Evolutionary conservation across 2,329 filamentous ascomycete species (phyloP).

Genomic region (Botrytis medusae): DNA sequence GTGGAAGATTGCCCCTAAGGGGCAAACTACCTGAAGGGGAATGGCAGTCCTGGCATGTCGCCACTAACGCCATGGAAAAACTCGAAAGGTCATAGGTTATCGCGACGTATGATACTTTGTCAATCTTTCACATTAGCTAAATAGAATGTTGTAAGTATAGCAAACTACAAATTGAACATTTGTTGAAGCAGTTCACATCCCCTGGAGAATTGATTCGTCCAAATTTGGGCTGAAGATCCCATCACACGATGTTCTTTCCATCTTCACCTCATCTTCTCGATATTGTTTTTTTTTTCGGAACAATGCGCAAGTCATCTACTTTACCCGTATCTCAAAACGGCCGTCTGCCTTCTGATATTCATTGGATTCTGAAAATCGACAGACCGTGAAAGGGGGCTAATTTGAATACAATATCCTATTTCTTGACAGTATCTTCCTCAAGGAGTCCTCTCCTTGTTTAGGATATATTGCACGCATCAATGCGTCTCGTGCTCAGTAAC

Average conservation of each 20-base stretch:
- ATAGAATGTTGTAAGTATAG: neutral
- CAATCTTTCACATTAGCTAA: neutral
- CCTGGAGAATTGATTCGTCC: neutral
- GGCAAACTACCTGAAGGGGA: constrained; percentile 55
- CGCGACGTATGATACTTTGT: neutral
- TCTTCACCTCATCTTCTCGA: neutral
- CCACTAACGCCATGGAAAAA: neutral
- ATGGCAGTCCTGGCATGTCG: constrained; percentile 40
- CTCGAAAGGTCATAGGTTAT: constrained; percentile 2
- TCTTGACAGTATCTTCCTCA: neutral
- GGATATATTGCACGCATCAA: neutral
- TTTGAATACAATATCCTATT: neutral
- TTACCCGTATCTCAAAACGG: neutral
- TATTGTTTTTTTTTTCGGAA: neutral
- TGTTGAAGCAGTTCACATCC: neutral
- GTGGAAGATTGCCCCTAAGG: constrained; percentile 56
- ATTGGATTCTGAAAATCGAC: neutral
- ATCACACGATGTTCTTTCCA: neutral
- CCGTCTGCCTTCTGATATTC: neutral
- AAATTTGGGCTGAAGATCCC: neutral
- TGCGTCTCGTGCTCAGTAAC: neutral
- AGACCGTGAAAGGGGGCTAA: neutral
- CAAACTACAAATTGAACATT: neutral
- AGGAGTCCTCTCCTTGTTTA: neutral
- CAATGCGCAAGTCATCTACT: neutral